These are phyloP conservation scores for Crucihimalaya himalaica DNA, from an alignment of 345 rosid species.

Conservation along the genomic window DNA sequence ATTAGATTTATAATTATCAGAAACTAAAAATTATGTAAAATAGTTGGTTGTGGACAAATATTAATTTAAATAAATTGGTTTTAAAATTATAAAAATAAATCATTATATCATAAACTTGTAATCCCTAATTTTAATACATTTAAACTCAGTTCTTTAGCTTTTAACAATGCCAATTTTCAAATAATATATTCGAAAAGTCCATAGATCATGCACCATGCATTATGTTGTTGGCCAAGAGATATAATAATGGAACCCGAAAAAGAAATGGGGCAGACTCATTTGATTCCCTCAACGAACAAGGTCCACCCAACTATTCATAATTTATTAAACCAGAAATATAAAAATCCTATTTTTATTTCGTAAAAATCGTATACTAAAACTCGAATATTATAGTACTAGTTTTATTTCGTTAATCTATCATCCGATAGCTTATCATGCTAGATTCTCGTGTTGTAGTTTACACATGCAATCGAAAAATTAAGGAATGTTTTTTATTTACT, in stretches of 20 bases:
- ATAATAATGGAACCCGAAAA: constrained; percentile 28
- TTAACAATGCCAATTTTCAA: background rate
- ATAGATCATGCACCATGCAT: constrained; percentile 23
- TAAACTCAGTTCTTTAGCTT: background rate
- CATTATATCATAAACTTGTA: background rate
- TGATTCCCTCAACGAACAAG: constrained; percentile 25
- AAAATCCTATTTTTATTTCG: too few species aligned
- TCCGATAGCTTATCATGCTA: background rate
- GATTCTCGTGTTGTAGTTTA: background rate
- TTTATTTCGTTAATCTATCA: background rate
- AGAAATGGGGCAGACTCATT: constrained; percentile 22
- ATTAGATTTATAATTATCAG: background rate
- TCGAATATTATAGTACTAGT: constrained; percentile 1
- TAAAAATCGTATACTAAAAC: too few species aligned
- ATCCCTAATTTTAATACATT: background rate
- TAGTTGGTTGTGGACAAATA: background rate
- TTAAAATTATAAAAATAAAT: background rate
- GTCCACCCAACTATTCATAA: constrained; percentile 24
- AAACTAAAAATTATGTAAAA: background rate
- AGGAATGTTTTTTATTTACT: too few species aligned
- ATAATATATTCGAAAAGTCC: constrained; percentile 7
- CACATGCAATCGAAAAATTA: background rate
- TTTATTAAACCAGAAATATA: background rate
- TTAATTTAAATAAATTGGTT: too few species aligned
- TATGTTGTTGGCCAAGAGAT: constrained; percentile 24